A percentile compares a stretch with the other conserved stretches of the same genome.
Conservation (phyloP, 2,329 filamentous ascomycete genomes). For the Exophiala dermatitidis region DNA sequence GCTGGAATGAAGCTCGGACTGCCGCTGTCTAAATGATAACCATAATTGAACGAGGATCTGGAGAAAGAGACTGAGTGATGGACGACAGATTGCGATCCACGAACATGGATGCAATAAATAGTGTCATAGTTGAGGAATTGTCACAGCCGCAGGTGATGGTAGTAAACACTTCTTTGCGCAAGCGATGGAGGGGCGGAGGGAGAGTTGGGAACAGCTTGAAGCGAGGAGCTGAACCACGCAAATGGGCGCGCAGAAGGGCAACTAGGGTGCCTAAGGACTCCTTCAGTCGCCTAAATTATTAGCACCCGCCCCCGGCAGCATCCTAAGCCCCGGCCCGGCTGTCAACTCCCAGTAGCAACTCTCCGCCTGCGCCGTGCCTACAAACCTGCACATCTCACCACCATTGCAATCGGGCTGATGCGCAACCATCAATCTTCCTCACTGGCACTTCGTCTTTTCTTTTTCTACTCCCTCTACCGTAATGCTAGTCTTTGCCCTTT, state of each 20-base stretch:
- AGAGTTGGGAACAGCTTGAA: too few species aligned
- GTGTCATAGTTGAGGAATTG: neutral
- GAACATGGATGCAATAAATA: neutral
- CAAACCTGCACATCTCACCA: neutral
- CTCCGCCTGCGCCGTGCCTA: neutral
- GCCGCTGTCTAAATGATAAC: slow-evolving; percentile 11
- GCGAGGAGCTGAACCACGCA: too few species aligned
- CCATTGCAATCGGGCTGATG: neutral
- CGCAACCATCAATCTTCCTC: neutral
- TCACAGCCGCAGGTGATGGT: too few species aligned
- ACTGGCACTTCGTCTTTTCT: slow-evolving; percentile 3
- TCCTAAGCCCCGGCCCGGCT: too few species aligned
- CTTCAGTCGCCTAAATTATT: too few species aligned
- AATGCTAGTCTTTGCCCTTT: slow-evolving; percentile 4
- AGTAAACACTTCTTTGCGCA: too few species aligned
- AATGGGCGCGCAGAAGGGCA: too few species aligned
- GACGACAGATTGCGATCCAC: neutral
- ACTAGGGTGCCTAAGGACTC: too few species aligned
- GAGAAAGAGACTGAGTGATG: neutral
- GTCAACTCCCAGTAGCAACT: too few species aligned
- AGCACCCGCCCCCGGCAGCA: too few species aligned
- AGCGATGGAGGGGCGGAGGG: too few species aligned
- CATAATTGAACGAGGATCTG: slow-evolving; percentile 2
- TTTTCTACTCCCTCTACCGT: slow-evolving; percentile 2
- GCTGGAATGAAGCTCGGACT: slow-evolving; percentile 6